Evolutionary conservation across 192 early-diverging fungal genomes (phyloP), one percentile per base, ranked within the genome.

Genomic region (Linnemannia zychae): DNA sequence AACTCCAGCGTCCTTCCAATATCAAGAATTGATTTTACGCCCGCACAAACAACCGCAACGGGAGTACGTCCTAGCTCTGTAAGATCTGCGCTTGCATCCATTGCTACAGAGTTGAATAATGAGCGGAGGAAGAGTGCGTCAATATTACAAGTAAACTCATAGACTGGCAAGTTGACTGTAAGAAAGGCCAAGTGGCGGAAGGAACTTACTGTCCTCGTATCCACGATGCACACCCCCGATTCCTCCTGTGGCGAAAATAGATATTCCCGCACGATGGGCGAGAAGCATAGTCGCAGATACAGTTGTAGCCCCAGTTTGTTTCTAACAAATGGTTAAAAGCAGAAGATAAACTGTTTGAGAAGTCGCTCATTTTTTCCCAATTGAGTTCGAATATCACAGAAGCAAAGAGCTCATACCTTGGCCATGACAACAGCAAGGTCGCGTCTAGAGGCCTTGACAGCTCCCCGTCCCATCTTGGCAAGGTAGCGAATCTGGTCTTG

Each of bases 161-260:
- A 15, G 1, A 22, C 11, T n/a, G 16, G 37, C 24, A 53, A 44
- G 36, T 68, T 49, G n/a, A 13, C 11, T 28, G 50, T 60, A 38
- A 47, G 9, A 20, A 68, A 6, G 40, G 4, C 9, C 36, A 38
- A 80, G 75, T 80, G 24, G 65, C 73, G 4, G 12, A 20, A 50
- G 40, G 36, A 16, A 37, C 86, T 68, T 90, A 91, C 91, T 92
- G 28, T 85, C 76, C 84, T 94, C 93, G 20, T 91, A 96, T 13
- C 94, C 96, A 13, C 97, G 92, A 75, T 98, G 97, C 40, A 97
- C 97, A 46, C 98, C 98, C 49, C 98, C 98, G 72, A 99, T 99
- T 9, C 98, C 98, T 24, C 98, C 98, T 7, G 98, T 99, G 12
- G 96, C 97, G 92, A 99, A 99, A 0, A 99, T 88, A 47, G 83